A percentile compares a stretch with the other conserved stretches of the same genome.
Evolutionary conservation across 2,329 filamentous ascomycete genomes (phyloP).

Genomic region (Ceratocystiopsis brevicomis): DNA sequence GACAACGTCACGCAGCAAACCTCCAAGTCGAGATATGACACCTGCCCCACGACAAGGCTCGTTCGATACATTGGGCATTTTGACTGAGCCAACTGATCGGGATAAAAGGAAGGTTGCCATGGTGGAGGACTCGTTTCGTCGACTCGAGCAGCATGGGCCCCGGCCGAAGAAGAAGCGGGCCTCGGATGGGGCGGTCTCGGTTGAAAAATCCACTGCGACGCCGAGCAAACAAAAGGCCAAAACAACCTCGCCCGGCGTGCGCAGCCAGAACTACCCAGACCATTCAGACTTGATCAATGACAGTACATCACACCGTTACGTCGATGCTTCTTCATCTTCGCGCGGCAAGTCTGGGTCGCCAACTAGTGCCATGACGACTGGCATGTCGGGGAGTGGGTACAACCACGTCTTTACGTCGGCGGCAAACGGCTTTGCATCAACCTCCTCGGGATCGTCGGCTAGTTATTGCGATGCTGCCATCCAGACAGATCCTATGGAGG

Average conservation of each 20-base stretch:
- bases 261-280: background rate
- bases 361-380: conserved; percentile 13
- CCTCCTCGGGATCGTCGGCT: conserved; percentile 19
- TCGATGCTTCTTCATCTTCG: conserved; percentile 28
- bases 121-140: conserved; percentile 44
- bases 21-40: conserved; percentile 46
- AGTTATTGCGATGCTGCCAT: conserved; percentile 31
- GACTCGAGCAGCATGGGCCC: conserved; percentile 33
- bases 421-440: no score
- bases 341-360: conserved; percentile 36
- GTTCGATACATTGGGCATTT: conserved; percentile 37
- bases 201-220: conserved; percentile 3
- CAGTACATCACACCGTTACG: conserved; percentile 24
- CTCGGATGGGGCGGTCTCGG: conserved; percentile 29
- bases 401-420: conserved; percentile 3
- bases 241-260: background rate
- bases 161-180: conserved; percentile 38
- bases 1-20: conserved; percentile 40
- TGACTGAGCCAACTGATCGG: conserved; percentile 45
- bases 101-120: conserved; percentile 49
- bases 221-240: conserved; percentile 12
- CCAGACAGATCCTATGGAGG: conserved; percentile 36
- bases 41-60: conserved; percentile 37
- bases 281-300: conserved; percentile 14
- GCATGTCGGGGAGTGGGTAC: conserved; percentile 3